Base-by-base conservation (phyloP, 345 rosid genomes). In the Syzygium oleosum region DNA sequence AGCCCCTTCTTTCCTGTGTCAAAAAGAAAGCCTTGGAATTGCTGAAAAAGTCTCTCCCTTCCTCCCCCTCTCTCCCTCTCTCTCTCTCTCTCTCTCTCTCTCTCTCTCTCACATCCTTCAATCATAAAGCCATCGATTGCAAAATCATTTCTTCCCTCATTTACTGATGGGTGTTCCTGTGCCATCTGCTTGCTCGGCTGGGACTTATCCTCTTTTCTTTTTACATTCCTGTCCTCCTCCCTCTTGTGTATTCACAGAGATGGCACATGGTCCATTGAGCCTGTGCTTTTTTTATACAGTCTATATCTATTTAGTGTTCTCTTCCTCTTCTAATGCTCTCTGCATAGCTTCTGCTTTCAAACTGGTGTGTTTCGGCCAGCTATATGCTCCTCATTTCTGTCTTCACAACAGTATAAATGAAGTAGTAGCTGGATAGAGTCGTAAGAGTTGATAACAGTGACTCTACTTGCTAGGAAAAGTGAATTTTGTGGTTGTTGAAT, bases 111-210 rank as follows among this genome's bases (percentile, higher is more conserved):
- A 9, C 54, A 29, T 49, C 58, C 9, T 63, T 88, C 92, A 91
- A 91, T 91, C 90, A 91, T 91, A 89, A 88, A 85, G 90, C 90
- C 87, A 90, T 91, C 92, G 87, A 91, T 89, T 89, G 90, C 92
- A 61, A 91, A 86, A 89, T 91, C 89, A 91, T 91, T 91, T 85
- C 84, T 86, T 12, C 49, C 58, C 87, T 68, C 27, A 10, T 73
- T 38, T 38, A 21, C 49, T 73, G 49, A 38, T 41, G 13, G 13
- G 29, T 49, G 14, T 73, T 73, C 83, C 83, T 38, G 80, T 73
- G 80, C 80, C 38, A 73, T 41, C 80, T 34, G 49, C 80, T 34
- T 84, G 84, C 55, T 41, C 85, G 89, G 86, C 84, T 85, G 65
- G 65, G 59, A 25, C 63, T 61, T 55, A 56, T 85, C 73, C 25